phyloP scores from a whole-genome alignment of 139 green algal genomes.

The Micromonas pusilla region DNA sequence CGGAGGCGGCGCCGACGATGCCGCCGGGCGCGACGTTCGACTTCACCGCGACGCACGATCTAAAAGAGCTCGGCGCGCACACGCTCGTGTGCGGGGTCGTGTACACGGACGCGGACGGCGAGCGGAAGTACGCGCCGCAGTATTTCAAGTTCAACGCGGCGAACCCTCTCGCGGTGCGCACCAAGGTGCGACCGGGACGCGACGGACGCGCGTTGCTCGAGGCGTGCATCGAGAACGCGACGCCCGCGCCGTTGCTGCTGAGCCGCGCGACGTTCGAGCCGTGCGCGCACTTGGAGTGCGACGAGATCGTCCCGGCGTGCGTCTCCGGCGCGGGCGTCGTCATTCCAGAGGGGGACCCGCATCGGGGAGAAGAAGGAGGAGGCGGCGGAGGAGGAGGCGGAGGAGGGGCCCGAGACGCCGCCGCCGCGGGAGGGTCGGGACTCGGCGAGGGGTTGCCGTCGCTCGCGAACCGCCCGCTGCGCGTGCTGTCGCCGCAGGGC shows the following conservation, averaged over 20 bases:
- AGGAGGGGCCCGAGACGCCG: neutral
- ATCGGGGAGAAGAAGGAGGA: constrained; percentile 15
- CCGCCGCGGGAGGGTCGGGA: neutral
- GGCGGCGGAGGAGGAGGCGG: neutral
- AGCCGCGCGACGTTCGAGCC: constrained; percentile 56
- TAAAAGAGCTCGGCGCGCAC: constrained; percentile 32
- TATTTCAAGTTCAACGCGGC: constrained; percentile 34
- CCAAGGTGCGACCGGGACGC: constrained; percentile 9
- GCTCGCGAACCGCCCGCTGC: neutral
- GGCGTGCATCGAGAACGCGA: constrained; percentile 64
- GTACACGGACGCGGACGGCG: constrained; percentile 3
- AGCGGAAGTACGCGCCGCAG: constrained; percentile 25
- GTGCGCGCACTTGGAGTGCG: constrained; percentile 2
- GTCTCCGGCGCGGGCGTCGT: neutral
- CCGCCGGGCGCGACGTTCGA: constrained; percentile 10
- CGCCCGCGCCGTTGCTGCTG: constrained; percentile 52
- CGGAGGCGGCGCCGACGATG: neutral
- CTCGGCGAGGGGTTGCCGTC: neutral
- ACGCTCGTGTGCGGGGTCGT: constrained; percentile 21
- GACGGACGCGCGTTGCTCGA: constrained; percentile 48
- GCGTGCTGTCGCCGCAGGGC: constrained; percentile 24
- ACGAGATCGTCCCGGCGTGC: no score
- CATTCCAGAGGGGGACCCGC: neutral
- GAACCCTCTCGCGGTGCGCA: constrained; percentile 27
- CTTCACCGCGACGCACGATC: constrained; percentile 7